These are phyloP conservation scores for Phytophthora rubi DNA, from an alignment of 352 stramenopile genomes.

Conservation along the genomic window DNA sequence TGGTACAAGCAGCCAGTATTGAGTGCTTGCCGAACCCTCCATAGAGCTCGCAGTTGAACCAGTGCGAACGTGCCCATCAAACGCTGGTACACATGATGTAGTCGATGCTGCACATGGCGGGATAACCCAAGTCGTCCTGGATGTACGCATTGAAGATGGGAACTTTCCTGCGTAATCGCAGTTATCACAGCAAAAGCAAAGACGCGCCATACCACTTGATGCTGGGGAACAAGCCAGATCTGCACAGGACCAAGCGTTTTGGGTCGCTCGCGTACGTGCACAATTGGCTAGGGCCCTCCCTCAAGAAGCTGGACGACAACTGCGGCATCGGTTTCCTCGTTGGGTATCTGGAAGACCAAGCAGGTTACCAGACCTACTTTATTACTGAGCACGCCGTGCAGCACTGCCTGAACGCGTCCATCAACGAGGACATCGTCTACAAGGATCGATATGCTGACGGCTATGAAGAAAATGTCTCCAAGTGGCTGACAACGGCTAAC, in stretches of 20 bases:
- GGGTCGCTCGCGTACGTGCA: background rate
- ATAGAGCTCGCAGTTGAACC: background rate
- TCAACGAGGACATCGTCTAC: background rate
- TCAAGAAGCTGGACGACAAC: background rate
- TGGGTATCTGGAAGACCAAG: background rate
- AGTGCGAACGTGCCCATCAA: background rate
- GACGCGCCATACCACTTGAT: background rate
- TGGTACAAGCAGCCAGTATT: background rate
- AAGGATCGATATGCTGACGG: background rate
- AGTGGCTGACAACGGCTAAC: background rate
- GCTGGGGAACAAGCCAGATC: background rate
- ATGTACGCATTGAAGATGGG: background rate
- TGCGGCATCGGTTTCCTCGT: background rate
- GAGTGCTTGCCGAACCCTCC: background rate
- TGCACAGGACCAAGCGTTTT: background rate
- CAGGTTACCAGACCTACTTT: background rate
- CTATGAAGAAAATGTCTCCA: background rate
- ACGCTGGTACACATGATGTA: background rate
- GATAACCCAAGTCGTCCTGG: conserved; percentile 4
- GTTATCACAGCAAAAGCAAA: background rate
- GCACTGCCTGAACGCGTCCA: background rate
- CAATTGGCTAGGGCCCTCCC: background rate
- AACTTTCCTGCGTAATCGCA: background rate
- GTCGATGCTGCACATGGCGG: background rate
- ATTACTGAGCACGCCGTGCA: background rate